Evolutionary conservation across 768 basidiomycete species (phyloP).

Genomic region (Tylopilus sp.): DNA sequence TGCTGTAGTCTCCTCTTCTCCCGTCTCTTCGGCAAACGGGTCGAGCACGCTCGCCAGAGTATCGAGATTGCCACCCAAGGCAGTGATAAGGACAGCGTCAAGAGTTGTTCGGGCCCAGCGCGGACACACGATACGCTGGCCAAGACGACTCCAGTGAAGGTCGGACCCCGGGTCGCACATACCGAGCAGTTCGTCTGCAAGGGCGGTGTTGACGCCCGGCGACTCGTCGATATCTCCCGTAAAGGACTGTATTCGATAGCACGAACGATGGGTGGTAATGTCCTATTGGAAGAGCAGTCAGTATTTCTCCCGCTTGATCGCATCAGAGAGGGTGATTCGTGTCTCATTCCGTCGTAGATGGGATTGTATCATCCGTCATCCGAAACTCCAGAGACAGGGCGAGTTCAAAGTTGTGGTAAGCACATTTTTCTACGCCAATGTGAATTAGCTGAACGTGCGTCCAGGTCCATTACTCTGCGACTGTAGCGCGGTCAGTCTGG

Average conservation of each 20-base stretch:
- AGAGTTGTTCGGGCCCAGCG: slow-evolving; percentile 34
- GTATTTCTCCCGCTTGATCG: slow-evolving; percentile 17
- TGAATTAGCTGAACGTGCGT: slow-evolving; percentile 11
- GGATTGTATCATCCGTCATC: slow-evolving; percentile 35
- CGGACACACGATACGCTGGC: slow-evolving; percentile 24
- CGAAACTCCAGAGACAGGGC: slow-evolving; percentile 27
- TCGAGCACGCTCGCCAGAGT: slow-evolving; percentile 16
- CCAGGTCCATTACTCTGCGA: slow-evolving; percentile 35
- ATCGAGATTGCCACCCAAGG: slow-evolving; percentile 21
- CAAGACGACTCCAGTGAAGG: slow-evolving; percentile 22
- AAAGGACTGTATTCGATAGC: slow-evolving; percentile 32
- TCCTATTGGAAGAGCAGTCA: slow-evolving; percentile 36
- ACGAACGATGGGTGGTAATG: slow-evolving; percentile 35
- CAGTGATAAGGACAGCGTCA: slow-evolving; percentile 25
- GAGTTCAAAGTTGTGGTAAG: slow-evolving; percentile 35
- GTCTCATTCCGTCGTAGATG: slow-evolving; percentile 26
- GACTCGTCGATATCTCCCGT: slow-evolving; percentile 33
- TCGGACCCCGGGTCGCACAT: slow-evolving; percentile 35
- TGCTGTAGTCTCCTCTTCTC: slow-evolving; percentile 23
- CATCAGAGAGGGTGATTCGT: slow-evolving; percentile 11
- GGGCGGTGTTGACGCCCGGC: slow-evolving; percentile 34
- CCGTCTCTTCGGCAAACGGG: slow-evolving; percentile 19
- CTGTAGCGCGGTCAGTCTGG: slow-evolving; percentile 34
- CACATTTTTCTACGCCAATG: slow-evolving; percentile 1
- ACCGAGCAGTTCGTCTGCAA: slow-evolving; percentile 34